Evolutionary conservation across 2,329 filamentous ascomycete species (phyloP), one percentile per base, ranked within the genome.

Genomic region (Myotisia sp.): DNA sequence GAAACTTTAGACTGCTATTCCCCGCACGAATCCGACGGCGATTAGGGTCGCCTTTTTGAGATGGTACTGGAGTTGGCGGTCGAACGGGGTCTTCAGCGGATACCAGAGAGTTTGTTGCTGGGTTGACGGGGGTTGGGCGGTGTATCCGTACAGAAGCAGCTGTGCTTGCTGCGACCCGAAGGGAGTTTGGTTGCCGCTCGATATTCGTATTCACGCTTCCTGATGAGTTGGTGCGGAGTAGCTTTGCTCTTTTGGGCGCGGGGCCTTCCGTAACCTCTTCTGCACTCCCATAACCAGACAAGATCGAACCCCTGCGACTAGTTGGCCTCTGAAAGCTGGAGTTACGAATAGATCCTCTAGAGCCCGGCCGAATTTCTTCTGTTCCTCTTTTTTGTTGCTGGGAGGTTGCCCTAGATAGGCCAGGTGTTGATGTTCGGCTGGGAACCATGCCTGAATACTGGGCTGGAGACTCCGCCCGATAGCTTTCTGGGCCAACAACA

Each of bases 131-230:
- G 3, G 82, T 68, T 3, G 87, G 87, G 28, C 85, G 73, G 54
- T 93, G 80, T 30, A 77, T 78, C 27, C 87, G 79, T 38, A 95
- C 68, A 4, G 86, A 93, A 26, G 84, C 83, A 28, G 86, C 79
- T 10, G 82, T 92, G 52, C 84, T 92, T 29, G 87, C 87, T 40
- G 82, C 78, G n/a, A 93, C 84, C 31, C 86, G 73, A 17, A 95
- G 64, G 3, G 83, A 92, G 31, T 90, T 84, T 6, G 76, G 71
- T 19, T 75, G 76, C 24, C 72, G 68, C 33, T 78, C 80, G 47
- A 94, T 64, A 37, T 64, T 64, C 45, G 80, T 14, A 72, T 74
- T 41, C 68, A 54, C 71, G 44, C 73, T 78, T 33, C 76, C 75
- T n/a, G 74, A 74, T 60, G 76, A 78, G 42, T 80, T 74, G 8